Conservation (phyloP, 495 filamentous ascomycete genomes). For the Xylaria venustula region DNA sequence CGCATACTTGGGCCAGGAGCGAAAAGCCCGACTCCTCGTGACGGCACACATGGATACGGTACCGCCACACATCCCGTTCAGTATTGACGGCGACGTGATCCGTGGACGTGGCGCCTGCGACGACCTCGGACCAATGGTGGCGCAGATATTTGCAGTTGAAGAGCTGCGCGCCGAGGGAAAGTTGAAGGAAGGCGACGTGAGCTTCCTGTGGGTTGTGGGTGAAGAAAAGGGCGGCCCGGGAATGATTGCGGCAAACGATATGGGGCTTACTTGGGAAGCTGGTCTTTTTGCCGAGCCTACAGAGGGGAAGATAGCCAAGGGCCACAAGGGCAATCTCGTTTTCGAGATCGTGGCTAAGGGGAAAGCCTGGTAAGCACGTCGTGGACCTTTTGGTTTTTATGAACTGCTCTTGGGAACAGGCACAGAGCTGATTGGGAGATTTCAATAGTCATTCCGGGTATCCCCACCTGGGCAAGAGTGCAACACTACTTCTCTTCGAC, state of each 20-base stretch:
- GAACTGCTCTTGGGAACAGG: too few relatives aligned
- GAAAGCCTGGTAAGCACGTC: constrained; percentile 46
- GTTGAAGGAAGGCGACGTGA: constrained; percentile 43
- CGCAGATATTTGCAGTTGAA: constrained; percentile 57
- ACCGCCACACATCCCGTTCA: constrained; percentile 59
- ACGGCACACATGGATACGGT: constrained; percentile 49
- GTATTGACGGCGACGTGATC: constrained; percentile 43
- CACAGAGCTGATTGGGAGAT: neutral
- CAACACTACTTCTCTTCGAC: constrained; percentile 61
- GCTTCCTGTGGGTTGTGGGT: constrained; percentile 71
- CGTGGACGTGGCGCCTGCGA: constrained; percentile 69
- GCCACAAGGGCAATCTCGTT: constrained; percentile 69
- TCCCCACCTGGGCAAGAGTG: constrained; percentile 67
- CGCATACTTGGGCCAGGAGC: constrained; percentile 55
- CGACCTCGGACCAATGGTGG: constrained; percentile 67
- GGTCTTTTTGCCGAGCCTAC: constrained; percentile 78
- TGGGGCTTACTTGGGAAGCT: constrained; percentile 52
- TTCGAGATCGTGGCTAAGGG: constrained; percentile 60
- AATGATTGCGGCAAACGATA: constrained; percentile 57
- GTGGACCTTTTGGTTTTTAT: too few relatives aligned
- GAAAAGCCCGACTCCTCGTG: constrained; percentile 58
- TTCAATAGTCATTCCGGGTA: constrained; percentile 63
- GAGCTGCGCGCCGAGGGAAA: constrained; percentile 46
- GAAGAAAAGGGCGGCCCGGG: constrained; percentile 70
- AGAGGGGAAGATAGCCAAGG: constrained; percentile 64